Percentiles rank a stretch among this genome's conserved stretches.
Conservation (phyloP, 2,329 filamentous ascomycete species). For the Phialophora chinensis region DNA sequence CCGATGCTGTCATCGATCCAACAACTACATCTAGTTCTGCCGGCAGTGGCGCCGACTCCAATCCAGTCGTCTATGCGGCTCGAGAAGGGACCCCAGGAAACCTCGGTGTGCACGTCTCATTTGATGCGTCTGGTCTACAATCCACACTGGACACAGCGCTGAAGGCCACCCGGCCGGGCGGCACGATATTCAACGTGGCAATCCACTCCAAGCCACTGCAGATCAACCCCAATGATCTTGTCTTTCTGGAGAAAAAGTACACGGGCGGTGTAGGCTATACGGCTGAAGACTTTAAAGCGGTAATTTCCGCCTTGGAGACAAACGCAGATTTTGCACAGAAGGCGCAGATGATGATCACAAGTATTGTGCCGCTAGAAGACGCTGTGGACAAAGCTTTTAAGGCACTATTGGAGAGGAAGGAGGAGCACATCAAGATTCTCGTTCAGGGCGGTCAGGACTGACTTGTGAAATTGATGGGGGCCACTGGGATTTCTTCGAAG, state of each 20-base stretch:
- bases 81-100: background rate
- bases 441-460: background rate
- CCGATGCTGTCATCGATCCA: conserved; percentile 57
- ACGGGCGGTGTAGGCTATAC: conserved; percentile 10
- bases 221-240: conserved; percentile 13
- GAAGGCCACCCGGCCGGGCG: conserved; percentile 54
- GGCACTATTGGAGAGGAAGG: conserved; percentile 12
- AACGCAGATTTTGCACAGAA: conserved; percentile 1
- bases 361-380: conserved; percentile 13
- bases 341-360: conserved; percentile 11
- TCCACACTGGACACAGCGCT: conserved; percentile 55
- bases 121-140: conserved; percentile 60
- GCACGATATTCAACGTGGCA: conserved; percentile 60
- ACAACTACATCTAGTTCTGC: background rate
- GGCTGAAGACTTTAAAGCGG: conserved; percentile 5
- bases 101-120: conserved; percentile 55
- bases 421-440: conserved; percentile 15
- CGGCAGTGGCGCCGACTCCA: background rate
- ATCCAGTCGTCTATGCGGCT: background rate
- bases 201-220: conserved; percentile 49
- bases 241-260: conserved; percentile 13
- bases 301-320: conserved; percentile 11
- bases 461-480: background rate
- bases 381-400: conserved; percentile 13
- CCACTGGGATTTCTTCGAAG: background rate